Evolutionary conservation across 1,284 basidiomycete species (phyloP).

Genomic region (Vanrija sp.): DNA sequence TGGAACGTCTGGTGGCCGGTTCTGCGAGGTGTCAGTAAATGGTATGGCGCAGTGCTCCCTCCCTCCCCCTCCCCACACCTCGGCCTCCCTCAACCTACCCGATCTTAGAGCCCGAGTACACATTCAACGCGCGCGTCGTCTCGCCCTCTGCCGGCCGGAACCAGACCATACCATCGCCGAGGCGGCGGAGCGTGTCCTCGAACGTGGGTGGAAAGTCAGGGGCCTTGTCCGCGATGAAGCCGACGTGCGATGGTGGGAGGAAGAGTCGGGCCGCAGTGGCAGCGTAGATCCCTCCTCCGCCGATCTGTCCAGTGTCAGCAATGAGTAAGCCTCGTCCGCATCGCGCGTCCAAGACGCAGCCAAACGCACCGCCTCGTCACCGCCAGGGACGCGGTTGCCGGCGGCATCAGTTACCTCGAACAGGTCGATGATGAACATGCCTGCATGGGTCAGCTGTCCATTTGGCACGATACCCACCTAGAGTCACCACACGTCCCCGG

Average conservation of each 20-base stretch:
- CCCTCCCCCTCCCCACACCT: too few relatives aligned
- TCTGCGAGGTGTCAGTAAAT: constrained; percentile 12
- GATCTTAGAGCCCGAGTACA: constrained; percentile 68
- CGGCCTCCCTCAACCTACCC: constrained; percentile 52
- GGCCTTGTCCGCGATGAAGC: constrained; percentile 81
- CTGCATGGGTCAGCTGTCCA: constrained; percentile 46
- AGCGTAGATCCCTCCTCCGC: constrained; percentile 76
- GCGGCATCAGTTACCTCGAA: constrained; percentile 61
- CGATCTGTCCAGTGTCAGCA: constrained; percentile 58
- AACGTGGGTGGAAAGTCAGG: constrained; percentile 67
- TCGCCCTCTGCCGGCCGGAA: constrained; percentile 63
- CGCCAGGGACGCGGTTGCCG: constrained; percentile 55
- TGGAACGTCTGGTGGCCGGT: constrained; percentile 61
- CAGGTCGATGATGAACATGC: constrained; percentile 88
- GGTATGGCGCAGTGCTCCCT: too few relatives aligned
- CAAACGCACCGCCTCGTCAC: constrained; percentile 32
- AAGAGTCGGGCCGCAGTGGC: constrained; percentile 19
- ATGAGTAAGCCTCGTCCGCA: neutral
- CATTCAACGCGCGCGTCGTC: constrained; percentile 69
- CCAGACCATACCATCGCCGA: constrained; percentile 74
- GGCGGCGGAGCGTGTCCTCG: constrained; percentile 58
- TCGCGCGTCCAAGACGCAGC: neutral
- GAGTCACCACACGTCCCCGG: constrained; percentile 15
- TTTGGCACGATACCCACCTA: constrained; percentile 9
- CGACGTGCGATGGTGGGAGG: constrained; percentile 53